Conservation (phyloP, 1,139 yeast species). For the Yamadazyma blattariae region DNA sequence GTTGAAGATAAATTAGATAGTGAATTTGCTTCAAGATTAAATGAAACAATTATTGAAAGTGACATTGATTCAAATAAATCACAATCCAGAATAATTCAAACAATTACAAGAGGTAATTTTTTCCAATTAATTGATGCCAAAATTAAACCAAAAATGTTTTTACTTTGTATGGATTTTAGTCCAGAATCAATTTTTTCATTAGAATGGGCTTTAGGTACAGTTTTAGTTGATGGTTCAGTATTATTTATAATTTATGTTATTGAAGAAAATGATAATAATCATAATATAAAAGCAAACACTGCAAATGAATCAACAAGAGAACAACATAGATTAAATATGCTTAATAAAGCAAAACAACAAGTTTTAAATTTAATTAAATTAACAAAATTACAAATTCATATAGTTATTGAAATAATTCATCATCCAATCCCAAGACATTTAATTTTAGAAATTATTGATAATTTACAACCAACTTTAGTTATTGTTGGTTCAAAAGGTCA, state of each 20-base stretch:
- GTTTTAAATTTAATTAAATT: constrained; percentile 58
- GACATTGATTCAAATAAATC: constrained; percentile 56
- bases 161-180: constrained; percentile 77
- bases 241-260: constrained; percentile 76
- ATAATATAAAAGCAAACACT: constrained; percentile 40
- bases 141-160: constrained; percentile 62
- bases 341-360: constrained; percentile 59
- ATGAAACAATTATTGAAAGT: constrained; percentile 58
- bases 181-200: constrained; percentile 85
- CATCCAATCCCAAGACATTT: constrained; percentile 88
- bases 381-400: constrained; percentile 75
- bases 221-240: constrained; percentile 80
- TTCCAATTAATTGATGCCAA: constrained; percentile 52
- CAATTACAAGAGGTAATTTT: constrained; percentile 69
- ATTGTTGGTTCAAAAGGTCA: constrained; percentile 82
- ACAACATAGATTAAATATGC: constrained; percentile 52
- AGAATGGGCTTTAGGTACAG: constrained; percentile 89
- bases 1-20: constrained; percentile 67
- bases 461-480: constrained; percentile 78
- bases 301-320: constrained; percentile 45
- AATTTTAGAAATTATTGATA: constrained; percentile 77
- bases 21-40: constrained; percentile 59
- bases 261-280: constrained; percentile 60
- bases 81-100: constrained; percentile 60
- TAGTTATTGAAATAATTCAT: constrained; percentile 72